Base-by-base conservation (phyloP, 2,329 filamentous ascomycete species). In the Didymella segeticola region DNA sequence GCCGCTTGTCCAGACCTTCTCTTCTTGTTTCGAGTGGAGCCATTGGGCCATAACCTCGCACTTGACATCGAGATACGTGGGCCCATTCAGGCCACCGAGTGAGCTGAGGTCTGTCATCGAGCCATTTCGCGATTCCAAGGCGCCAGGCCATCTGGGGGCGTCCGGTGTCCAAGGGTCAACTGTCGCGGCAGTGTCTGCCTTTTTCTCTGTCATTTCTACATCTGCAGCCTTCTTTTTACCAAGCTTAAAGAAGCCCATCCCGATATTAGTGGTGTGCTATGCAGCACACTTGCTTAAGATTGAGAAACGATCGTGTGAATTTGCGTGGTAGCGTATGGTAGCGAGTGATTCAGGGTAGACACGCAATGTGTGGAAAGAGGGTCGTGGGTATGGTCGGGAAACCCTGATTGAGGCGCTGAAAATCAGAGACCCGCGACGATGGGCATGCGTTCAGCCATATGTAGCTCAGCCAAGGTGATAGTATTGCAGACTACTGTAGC, bases 21-120 rank as follows among this genome's bases (percentile, higher is more conserved):
- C 82, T 57, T 84, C 76, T 57, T 87, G 85, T 63, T 85, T 82
- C 53, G 85, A 81, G 66, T 86, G 83, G 2, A 88, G 77, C 79
- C 82, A 87, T 61, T 82, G 86, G 62, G 84, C 84, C 78, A 86
- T 84, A 58, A 88, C 81, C 66, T 87, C 83, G 60, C 77, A 79
- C 66, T 83, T 85, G 34, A 76, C 78, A 27, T 82, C 78, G 43
- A 73, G 71, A 9, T 43, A 54, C 17, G 23, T 49, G 6, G 42
- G 20, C 4, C 48, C 48, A 31, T 25, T 43, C 4, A 41, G 25
- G 8, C 34, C 45, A 12, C 33, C 23, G 25, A 43, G 12, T 14
- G 29, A 37, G 22, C 25, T 27, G 15, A 52, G 46, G 17, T 49
- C 45, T 3, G 46, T 31, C 2, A 38, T 38, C 12, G 53, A 58